Conservation (phyloP, 768 basidiomycete species). For the Leccinum pellstonianum region DNA sequence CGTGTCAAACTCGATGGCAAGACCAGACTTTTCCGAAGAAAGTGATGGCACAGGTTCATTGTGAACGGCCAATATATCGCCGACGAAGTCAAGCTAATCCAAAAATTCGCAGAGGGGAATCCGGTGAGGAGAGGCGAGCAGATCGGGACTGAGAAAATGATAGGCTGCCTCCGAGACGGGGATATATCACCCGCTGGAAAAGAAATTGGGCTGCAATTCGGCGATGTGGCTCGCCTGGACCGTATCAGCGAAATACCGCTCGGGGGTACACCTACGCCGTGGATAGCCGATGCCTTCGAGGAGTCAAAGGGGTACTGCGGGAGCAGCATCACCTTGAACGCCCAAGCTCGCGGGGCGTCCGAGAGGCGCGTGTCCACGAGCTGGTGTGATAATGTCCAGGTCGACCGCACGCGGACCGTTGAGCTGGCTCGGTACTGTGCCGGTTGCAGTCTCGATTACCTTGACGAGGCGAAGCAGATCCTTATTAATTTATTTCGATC, state of each 20-base stretch:
- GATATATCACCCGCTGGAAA: too few relatives aligned
- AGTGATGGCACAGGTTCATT: too few relatives aligned
- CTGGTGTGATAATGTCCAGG: constrained; percentile 72
- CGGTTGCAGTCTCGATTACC: constrained; percentile 67
- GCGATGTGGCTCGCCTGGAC: too few relatives aligned
- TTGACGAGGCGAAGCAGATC: constrained; percentile 67
- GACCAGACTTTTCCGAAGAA: too few relatives aligned
- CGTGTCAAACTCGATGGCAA: too few relatives aligned
- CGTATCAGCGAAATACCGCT: background rate
- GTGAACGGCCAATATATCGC: too few relatives aligned
- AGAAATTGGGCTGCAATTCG: too few relatives aligned
- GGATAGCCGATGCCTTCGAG: constrained; percentile 2
- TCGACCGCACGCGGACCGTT: constrained; percentile 92
- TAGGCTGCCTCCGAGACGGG: too few relatives aligned
- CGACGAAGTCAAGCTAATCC: too few relatives aligned
- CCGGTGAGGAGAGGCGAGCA: too few relatives aligned
- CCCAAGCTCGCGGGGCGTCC: constrained; percentile 45
- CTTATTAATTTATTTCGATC: constrained; percentile 69
- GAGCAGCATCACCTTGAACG: constrained; percentile 71
- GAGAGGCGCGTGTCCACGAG: constrained; percentile 55
- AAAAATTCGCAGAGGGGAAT: too few relatives aligned
- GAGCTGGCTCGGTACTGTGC: constrained; percentile 72
- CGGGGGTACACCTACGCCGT: constrained; percentile 16
- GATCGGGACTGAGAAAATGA: too few relatives aligned
- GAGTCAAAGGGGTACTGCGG: constrained; percentile 48